Base-by-base conservation (phyloP, 2,329 filamentous ascomycete species). In the Fusarium acutatum region DNA sequence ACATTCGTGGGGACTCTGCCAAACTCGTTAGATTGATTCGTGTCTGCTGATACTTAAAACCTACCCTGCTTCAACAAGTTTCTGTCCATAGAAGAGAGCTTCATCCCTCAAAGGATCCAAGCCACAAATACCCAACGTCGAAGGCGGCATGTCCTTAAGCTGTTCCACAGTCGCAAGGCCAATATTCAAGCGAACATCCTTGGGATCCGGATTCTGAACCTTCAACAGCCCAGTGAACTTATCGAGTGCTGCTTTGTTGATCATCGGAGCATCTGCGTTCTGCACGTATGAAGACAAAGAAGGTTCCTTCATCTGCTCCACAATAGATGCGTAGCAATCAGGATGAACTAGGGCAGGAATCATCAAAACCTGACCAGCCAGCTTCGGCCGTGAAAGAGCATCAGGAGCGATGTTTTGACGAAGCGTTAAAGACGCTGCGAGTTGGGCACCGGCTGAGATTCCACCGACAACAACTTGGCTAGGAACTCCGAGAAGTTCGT, bases 351-450 rank as follows among this genome's bases (percentile, higher is more conserved):
- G 50, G 9, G 81, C 83, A 0, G 87, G 86, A 17, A 88, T 88
- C 81, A 86, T 85, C 6, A 89, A 74, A 0, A 88, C 80, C 69
- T 89, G 88, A 0, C 88, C 88, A 0, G 84, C 83, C 58, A 88
- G 79, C 2, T 78, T 71, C 59, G 72, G 81, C 3, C 65, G 53
- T 1, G 57, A 64, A 1, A 73, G 73, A 0, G 73, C 50, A 6
- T 56, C 40, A 1, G 47, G 37, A 44, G 76, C 78, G 1, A 82
- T 75, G 44, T 83, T 80, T 72, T 86, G 83, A 44, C 83, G 81
- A 5, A 82, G 71, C 0, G 80, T 74, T n/a, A 88, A 72, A 35
- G 37, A 82, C 0, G 85, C 84, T 2, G 85, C 79, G 5, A 88
- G 65, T 72, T 82, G 82, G 0, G 80, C 84, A 1, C 87, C 87